These are phyloP conservation scores for Pseudohyphozyma bogoriensis DNA, from an alignment of 768 basidiomycete genomes.

Conservation along the genomic window DNA sequence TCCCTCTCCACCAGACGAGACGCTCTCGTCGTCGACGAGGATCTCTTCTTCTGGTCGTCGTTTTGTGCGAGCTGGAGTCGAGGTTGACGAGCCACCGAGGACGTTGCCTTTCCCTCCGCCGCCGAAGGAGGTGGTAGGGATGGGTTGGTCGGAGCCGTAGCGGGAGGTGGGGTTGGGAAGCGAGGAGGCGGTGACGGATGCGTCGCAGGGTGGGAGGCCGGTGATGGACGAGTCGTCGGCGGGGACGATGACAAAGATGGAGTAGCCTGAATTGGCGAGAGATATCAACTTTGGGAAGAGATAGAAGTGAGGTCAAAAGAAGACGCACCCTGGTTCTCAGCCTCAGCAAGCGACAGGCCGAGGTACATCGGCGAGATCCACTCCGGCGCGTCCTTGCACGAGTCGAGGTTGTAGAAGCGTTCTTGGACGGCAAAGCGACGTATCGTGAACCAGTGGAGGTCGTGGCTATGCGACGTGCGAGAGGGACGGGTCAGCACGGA, in stretches of 20 bases:
- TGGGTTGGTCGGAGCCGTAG: neutral
- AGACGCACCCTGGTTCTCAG: constrained; percentile 25
- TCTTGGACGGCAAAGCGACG: constrained; percentile 10
- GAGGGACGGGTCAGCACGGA: neutral
- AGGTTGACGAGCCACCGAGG: neutral
- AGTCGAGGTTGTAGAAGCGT: constrained; percentile 31
- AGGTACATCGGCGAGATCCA: constrained; percentile 29
- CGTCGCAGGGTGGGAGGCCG: constrained; percentile 13
- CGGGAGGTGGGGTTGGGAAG: constrained; percentile 3
- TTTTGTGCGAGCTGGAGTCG: neutral
- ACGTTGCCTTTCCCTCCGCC: neutral
- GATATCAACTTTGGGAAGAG: neutral
- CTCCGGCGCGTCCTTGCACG: constrained; percentile 23
- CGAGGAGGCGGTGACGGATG: constrained; percentile 3
- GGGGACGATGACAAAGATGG: constrained; percentile 30
- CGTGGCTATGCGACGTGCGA: constrained; percentile 6
- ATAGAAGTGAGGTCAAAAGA: neutral
- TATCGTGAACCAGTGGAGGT: constrained; percentile 30
- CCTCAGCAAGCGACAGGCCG: constrained; percentile 29
- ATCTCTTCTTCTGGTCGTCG: neutral
- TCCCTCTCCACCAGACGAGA: constrained; percentile 3
- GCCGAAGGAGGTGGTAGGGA: neutral
- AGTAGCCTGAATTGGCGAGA: constrained; percentile 17
- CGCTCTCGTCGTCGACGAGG: constrained; percentile 14
- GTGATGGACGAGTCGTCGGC: neutral